These are phyloP conservation scores for Cordyceps tenuipes DNA, from an alignment of 2,329 filamentous ascomycete species.

Conservation along the genomic window DNA sequence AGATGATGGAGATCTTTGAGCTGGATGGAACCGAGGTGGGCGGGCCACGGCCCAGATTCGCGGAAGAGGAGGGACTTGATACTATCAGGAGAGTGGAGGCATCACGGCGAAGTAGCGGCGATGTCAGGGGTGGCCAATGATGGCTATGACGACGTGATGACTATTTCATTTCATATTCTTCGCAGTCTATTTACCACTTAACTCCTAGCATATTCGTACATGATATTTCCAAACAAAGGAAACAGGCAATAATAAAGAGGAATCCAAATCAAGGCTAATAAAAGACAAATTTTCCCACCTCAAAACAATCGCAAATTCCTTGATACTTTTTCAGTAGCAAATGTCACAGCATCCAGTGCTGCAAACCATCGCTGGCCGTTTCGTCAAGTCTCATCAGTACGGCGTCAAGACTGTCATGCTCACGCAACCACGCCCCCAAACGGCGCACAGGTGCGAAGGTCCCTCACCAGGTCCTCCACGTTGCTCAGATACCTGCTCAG, in stretches of 20 bases:
- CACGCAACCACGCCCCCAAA: constrained; percentile 55
- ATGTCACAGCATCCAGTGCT: neutral
- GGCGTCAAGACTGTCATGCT: neutral
- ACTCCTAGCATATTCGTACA: constrained; percentile 10
- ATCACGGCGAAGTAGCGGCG: too few relatives aligned
- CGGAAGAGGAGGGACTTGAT: too few relatives aligned
- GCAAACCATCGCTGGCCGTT: neutral
- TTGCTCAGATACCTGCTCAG: constrained; percentile 71
- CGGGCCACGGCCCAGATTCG: too few relatives aligned
- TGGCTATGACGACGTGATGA: too few relatives aligned
- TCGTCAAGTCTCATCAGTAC: neutral
- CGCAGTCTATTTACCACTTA: constrained; percentile 4
- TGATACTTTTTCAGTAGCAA: neutral
- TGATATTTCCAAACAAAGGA: constrained; percentile 12
- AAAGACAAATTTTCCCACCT: constrained; percentile 1
- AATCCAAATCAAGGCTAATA: constrained; percentile 11
- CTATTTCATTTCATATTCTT: neutral
- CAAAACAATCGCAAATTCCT: neutral
- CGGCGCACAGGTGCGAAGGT: constrained; percentile 70
- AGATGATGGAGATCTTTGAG: neutral
- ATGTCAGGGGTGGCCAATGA: too few relatives aligned
- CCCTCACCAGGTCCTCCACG: constrained; percentile 76
- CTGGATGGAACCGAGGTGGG: neutral
- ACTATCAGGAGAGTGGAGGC: too few relatives aligned
- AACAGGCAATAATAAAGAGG: constrained; percentile 7